A percentile compares a stretch with the other conserved stretches of the same genome.
phyloP scores from a whole-genome alignment of 2,329 filamentous ascomycete species.

The Periconia sp. region DNA sequence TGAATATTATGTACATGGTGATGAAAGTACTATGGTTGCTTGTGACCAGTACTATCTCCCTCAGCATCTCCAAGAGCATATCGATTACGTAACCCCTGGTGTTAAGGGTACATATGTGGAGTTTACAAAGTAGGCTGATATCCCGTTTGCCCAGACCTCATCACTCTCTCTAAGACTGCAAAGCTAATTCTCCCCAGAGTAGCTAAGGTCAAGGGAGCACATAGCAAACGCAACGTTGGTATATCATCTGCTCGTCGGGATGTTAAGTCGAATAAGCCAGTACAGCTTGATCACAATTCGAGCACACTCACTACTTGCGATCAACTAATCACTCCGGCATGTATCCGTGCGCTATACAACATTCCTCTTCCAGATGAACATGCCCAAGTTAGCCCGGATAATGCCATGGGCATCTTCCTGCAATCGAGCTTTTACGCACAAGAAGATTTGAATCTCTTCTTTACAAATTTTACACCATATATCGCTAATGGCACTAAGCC shows the following conservation, averaged over 20 bases:
- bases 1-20: constrained; percentile 47
- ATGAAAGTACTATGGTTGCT: constrained; percentile 42
- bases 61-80: constrained; percentile 24
- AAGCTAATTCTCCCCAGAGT: constrained; percentile 37
- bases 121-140: not conserved
- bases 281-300: constrained; percentile 31
- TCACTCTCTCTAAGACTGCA: not conserved
- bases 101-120: not conserved
- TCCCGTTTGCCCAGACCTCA: not conserved
- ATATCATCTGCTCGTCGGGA: not conserved
- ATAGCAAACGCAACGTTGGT: not conserved
- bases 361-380: constrained; percentile 26
- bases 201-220: not conserved
- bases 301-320: constrained; percentile 51
- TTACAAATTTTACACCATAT: constrained; percentile 50
- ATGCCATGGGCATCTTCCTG: constrained; percentile 21
- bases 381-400: constrained; percentile 1
- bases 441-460: constrained; percentile 57
- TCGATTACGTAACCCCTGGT: constrained; percentile 44
- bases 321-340: constrained; percentile 62
- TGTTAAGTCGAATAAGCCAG: too few relatives aligned
- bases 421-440: constrained; percentile 57
- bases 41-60: constrained; percentile 49
- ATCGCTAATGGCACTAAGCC: constrained; percentile 54
- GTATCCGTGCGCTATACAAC: constrained; percentile 48